These are phyloP conservation scores for Amanita inopinata DNA, from an alignment of 768 basidiomycete genomes.

Conservation along the genomic window DNA sequence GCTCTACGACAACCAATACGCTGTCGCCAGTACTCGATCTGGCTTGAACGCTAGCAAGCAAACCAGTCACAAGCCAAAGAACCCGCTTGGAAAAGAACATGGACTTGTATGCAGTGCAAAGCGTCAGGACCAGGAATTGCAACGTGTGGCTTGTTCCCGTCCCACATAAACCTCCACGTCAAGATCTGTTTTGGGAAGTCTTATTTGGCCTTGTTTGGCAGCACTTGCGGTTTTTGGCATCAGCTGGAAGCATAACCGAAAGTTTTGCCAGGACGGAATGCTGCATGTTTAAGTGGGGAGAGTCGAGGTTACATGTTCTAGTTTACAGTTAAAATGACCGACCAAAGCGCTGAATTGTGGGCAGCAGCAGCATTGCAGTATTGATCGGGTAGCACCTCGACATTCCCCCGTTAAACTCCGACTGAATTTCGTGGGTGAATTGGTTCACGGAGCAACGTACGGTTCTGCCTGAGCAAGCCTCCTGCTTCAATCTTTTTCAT, in stretches of 20 bases:
- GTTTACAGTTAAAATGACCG: too few relatives aligned
- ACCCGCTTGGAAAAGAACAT: slow-evolving; percentile 32
- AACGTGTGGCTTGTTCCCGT: too few relatives aligned
- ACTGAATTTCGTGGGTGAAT: slow-evolving; percentile 10
- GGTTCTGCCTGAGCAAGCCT: slow-evolving; percentile 4
- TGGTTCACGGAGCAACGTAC: neutral
- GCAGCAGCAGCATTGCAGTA: too few relatives aligned
- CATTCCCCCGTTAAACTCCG: slow-evolving; percentile 21
- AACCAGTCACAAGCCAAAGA: slow-evolving; percentile 22
- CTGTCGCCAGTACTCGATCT: slow-evolving; percentile 75
- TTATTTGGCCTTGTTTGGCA: slow-evolving; percentile 5
- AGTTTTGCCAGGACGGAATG: too few relatives aligned
- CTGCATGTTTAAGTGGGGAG: too few relatives aligned
- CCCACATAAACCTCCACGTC: slow-evolving; percentile 5
- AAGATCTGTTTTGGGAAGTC: neutral
- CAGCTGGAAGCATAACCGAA: too few relatives aligned
- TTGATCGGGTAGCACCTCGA: too few relatives aligned
- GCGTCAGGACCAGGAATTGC: too few relatives aligned
- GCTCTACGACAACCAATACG: slow-evolving; percentile 80
- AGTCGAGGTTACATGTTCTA: too few relatives aligned
- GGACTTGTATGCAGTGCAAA: slow-evolving; percentile 13
- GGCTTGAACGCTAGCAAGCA: slow-evolving; percentile 31
- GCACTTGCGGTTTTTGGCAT: neutral
- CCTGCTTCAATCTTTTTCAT: slow-evolving; percentile 6
- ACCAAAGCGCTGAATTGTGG: too few relatives aligned